Evolutionary conservation across 2,329 filamentous ascomycete species (phyloP).

Genomic region (Clarireedia hainanense): DNA sequence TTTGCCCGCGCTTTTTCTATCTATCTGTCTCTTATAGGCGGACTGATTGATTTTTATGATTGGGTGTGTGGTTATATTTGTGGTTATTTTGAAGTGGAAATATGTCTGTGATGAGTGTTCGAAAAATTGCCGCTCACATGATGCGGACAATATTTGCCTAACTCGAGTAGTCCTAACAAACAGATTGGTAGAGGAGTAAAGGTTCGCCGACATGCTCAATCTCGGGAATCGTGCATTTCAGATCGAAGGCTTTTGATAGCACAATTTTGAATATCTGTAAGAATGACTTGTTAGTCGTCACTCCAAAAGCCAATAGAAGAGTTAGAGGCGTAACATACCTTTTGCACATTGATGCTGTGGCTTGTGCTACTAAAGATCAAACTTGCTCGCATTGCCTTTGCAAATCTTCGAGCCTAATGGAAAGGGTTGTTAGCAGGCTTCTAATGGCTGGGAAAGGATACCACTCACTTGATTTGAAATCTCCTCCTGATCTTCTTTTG

Average conservation of each 20-base stretch:
- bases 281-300: background rate
- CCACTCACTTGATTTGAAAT: constrained; percentile 80
- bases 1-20: too few species aligned
- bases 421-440: background rate
- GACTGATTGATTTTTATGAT: too few species aligned
- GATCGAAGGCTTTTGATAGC: constrained; percentile 93
- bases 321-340: constrained; percentile 47
- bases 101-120: too few species aligned
- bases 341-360: constrained; percentile 99
- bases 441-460: background rate
- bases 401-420: constrained; percentile 78
- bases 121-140: too few species aligned
- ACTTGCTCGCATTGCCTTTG: constrained; percentile 95
- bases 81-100: too few species aligned
- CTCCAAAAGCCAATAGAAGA: background rate
- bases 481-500: constrained; percentile 93
- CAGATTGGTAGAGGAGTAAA: constrained; percentile 77
- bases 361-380: constrained; percentile 98
- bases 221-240: constrained; percentile 98
- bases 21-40: too few species aligned
- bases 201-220: constrained; percentile 98
- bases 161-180: constrained; percentile 9
- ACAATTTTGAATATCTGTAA: constrained; percentile 99
- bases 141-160: too few species aligned
- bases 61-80: too few species aligned